Evolutionary conservation across 495 filamentous ascomycete species (phyloP).

Genomic region (Coniosporium apollinis): DNA sequence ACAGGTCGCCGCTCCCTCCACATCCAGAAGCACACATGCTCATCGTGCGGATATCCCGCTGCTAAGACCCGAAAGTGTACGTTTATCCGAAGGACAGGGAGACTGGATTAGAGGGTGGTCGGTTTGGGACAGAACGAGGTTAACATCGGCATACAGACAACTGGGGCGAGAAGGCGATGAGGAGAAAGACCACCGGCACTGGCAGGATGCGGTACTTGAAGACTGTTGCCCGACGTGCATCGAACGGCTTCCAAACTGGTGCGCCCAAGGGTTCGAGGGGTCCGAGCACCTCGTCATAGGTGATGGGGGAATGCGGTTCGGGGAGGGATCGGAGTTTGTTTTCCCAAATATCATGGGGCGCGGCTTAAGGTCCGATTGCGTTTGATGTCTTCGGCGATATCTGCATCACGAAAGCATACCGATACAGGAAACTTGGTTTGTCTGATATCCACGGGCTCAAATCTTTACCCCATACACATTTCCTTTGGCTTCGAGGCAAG

Average conservation of each 20-base stretch:
- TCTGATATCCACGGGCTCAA: too few relatives aligned
- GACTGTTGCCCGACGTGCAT: constrained; percentile 73
- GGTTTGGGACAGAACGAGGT: too few relatives aligned
- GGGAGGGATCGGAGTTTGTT: too few relatives aligned
- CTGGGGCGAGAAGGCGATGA: constrained; percentile 99
- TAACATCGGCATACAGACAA: constrained; percentile 47
- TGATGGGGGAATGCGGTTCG: background rate
- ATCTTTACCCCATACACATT: too few relatives aligned
- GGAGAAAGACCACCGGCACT: constrained; percentile 96
- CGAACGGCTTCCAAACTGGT: constrained; percentile 91
- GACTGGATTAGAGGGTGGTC: background rate
- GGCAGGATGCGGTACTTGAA: constrained; percentile 88
- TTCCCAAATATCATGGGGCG: too few relatives aligned
- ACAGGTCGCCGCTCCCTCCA: constrained; percentile 88
- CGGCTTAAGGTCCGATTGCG: too few relatives aligned
- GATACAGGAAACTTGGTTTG: too few relatives aligned
- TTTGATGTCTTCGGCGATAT: too few relatives aligned
- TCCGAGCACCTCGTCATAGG: constrained; percentile 17
- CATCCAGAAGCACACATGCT: constrained; percentile 98
- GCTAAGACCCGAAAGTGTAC: constrained; percentile 97
- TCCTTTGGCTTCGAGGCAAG: too few relatives aligned
- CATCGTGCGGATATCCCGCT: constrained; percentile 92
- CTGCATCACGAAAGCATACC: too few relatives aligned
- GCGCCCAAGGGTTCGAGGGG: constrained; percentile 72
- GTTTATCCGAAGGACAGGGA: constrained; percentile 24